Base-by-base conservation (phyloP, 495 filamentous ascomycete species). In the Tuber brumale region DNA sequence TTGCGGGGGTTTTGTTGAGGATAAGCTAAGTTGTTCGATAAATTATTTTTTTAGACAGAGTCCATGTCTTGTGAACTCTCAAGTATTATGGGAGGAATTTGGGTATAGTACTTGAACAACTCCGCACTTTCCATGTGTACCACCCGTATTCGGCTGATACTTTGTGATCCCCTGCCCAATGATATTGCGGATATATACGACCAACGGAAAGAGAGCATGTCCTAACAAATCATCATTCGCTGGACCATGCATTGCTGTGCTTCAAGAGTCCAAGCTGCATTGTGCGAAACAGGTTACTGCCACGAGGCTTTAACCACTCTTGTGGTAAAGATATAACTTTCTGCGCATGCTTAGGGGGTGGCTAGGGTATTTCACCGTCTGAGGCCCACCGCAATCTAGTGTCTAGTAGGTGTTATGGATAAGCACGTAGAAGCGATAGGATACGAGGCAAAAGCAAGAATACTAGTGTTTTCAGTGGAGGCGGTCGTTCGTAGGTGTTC, bases 81-180 rank as follows among this genome's bases (percentile, higher is more conserved):
- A 35, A 12, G 27, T 66, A 35, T 66, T 8, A 18, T 16, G 57
- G 31, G 16, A 10, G 57, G 57, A 7, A 4, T 16, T 66, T 66
- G 27, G 41, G 41, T 41, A 41, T 18, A 12, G 57, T 19, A 35
- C 5, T 35, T 31, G 27, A 18, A 14, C 57, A 66, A 31, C 57
- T 66, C 57, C 27, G 27, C 31, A 66, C 57, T 66, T 66, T 66
- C 57, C 57, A 66, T 66, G 57, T 66, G 57, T 66, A 66, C 57
- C 57, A 66, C 57, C 57, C 27, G 57, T 31, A 66, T 66, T 66
- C 57, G 57, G 31, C 57, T 66, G 57, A 35, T 66, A 66, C 57
- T 66, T 35, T 66, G 51, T 35, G 27, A 18, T 66, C 27, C 27
- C 27, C 27, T 19, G 57, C 27, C 57, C 27, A 66, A 66, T 35